Conservation (phyloP, 495 filamentous ascomycete species). For the Penicillium verhagenii region DNA sequence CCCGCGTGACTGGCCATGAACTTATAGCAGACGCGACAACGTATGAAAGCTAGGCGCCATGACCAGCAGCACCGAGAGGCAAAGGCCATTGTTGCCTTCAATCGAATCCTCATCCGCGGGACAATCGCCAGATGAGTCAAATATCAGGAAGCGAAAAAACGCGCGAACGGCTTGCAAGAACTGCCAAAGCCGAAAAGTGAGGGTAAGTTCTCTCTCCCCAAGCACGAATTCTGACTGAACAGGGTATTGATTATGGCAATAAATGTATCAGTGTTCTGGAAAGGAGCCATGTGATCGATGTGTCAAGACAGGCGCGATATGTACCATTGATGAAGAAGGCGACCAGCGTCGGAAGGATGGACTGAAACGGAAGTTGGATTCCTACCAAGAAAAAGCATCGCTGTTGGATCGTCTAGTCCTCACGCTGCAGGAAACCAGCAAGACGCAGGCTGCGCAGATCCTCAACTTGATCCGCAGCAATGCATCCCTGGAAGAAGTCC, state of each 20-base stretch:
- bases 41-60: not conserved
- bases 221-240: no score
- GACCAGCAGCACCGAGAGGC: not conserved
- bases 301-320: no score
- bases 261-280: no score
- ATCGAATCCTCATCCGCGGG: not conserved
- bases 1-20: not conserved
- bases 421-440: conserved; percentile 25
- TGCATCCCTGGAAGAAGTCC: conserved; percentile 31
- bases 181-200: conserved; percentile 3
- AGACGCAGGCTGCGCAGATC: conserved; percentile 19
- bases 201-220: not conserved
- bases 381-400: conserved; percentile 30
- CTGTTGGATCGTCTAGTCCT: conserved; percentile 28
- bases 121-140: not conserved
- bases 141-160: not conserved
- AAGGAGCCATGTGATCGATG: no score
- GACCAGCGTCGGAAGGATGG: conserved; percentile 35
- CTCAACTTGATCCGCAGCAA: conserved; percentile 38
- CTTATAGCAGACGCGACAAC: not conserved
- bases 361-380: conserved; percentile 37
- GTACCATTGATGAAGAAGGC: no score
- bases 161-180: not conserved
- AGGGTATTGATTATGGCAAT: no score
- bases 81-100: not conserved